Conservation (phyloP, 257 asterid genomes). For the Fraxinus pennsylvanica region DNA sequence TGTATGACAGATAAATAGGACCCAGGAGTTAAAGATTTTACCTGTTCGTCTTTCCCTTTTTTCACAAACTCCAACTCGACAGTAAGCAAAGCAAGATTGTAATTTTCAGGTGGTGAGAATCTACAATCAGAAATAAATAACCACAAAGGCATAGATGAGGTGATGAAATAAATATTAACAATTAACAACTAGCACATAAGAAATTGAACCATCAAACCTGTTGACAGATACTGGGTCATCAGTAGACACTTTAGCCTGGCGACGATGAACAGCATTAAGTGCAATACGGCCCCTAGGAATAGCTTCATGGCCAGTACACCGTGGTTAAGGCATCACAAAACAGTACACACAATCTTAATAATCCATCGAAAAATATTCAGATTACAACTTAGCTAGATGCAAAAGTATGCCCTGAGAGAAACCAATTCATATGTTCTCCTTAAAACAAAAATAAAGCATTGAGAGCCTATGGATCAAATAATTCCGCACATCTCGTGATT, state of each 20-base stretch:
- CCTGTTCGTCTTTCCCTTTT: conserved; percentile 87
- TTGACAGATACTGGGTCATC: conserved; percentile 74
- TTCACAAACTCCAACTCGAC: conserved; percentile 94
- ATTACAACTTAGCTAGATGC: background rate
- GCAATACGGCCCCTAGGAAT: conserved; percentile 67
- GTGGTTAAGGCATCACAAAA: conserved; percentile 61
- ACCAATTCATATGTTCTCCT: background rate
- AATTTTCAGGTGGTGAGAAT: conserved; percentile 80
- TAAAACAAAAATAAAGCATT: background rate
- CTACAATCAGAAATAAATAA: conserved; percentile 38
- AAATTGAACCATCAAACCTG: conserved; percentile 47
- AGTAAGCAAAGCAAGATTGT: conserved; percentile 74
- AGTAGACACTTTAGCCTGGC: conserved; percentile 82
- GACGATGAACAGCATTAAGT: conserved; percentile 88
- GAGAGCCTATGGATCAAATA: background rate
- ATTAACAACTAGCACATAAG: background rate
- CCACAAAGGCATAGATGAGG: conserved; percentile 20
- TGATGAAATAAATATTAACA: background rate
- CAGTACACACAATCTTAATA: conserved; percentile 8
- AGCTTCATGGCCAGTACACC: conserved; percentile 57
- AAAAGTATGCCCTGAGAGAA: background rate
- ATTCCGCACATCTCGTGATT: background rate
- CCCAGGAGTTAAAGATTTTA: conserved; percentile 26
- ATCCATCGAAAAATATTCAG: background rate
- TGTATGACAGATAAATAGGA: background rate